Percentiles rank a stretch among this genome's conserved stretches.
Conservation (phyloP, 257 asterid genomes). For the Verbena officinalis region DNA sequence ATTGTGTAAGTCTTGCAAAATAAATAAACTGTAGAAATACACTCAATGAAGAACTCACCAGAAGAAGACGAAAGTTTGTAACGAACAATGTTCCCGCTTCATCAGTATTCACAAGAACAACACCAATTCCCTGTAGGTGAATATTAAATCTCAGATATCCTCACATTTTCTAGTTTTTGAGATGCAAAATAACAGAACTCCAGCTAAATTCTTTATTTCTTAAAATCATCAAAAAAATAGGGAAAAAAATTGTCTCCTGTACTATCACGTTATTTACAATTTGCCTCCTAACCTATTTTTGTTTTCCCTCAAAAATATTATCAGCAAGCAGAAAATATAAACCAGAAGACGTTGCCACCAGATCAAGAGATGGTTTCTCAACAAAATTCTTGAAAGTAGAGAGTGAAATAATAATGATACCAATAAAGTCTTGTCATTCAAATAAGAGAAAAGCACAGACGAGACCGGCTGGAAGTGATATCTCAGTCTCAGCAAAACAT, state of each 20-base stretch:
- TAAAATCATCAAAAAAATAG: neutral
- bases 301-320: conserved; percentile 1
- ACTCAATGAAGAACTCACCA: conserved; percentile 56
- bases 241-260: no score
- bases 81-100: conserved; percentile 91
- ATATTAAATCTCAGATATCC: conserved; percentile 34
- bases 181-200: conserved; percentile 20
- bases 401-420: conserved; percentile 13
- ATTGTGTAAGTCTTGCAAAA: neutral
- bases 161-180: conserved; percentile 1
- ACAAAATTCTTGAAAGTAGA: neutral
- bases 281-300: neutral
- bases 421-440: no score
- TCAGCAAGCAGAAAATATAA: conserved; percentile 1
- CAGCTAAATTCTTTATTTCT: conserved; percentile 4
- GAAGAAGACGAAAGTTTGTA: conserved; percentile 92
- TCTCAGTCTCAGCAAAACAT: neutral
- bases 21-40: neutral
- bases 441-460: conserved; percentile 8
- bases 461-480: conserved; percentile 6
- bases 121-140: conserved; percentile 74
- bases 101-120: conserved; percentile 93
- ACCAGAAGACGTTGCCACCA: neutral
- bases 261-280: no score
- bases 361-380: neutral